Evolutionary conservation across 2,329 filamentous ascomycete genomes (phyloP), one percentile per base, ranked within the genome.

Genomic region (Fusarium sp.): DNA sequence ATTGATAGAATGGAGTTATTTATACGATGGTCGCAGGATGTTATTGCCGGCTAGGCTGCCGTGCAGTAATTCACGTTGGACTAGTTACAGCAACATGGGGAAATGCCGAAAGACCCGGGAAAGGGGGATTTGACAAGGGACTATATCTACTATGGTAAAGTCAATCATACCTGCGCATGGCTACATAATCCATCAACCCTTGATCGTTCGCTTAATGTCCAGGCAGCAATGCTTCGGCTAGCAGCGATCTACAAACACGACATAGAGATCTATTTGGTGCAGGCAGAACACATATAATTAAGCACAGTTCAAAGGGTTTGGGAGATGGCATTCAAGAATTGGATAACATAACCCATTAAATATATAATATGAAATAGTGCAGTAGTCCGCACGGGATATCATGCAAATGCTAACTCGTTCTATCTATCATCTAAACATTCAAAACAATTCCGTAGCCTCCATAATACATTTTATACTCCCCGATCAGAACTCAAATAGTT

Each of bases 381-480:
- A 59, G 34, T 11, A 20, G 44, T 26, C 6, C 17, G 46, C 46
- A 24, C 40, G 26, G 62, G 62, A 65, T 65, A 65, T 65, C 53
- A 65, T 65, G 18, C n/a, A 15, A 44, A 63, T 64, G 36, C 31
- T 24, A 65, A 48, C 20, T 33, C 40, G 46, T 15, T 58, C n/a
- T 24, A 42, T 43, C 53, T 20, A 40, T 42, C 28, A 17, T 58
- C 14, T 22, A 48, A 34, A 36, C 28, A 40, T 42, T 20, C 22
- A 6, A 34, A n/a, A 20, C 42, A 20, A 26, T 18, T 24, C 40
- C 44, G 7, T 42, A 14, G 20, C 14, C 20, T 24, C 22, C 22
- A 6, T 40, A 26, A 43, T 5, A 36, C 33, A n/a, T 45, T 17
- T 24, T 17, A 7, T 20, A 5, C 22, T 18, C 8, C 18, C 15